These are phyloP conservation scores for Auricularia cornea DNA, from an alignment of 768 basidiomycete species.

Conservation along the genomic window DNA sequence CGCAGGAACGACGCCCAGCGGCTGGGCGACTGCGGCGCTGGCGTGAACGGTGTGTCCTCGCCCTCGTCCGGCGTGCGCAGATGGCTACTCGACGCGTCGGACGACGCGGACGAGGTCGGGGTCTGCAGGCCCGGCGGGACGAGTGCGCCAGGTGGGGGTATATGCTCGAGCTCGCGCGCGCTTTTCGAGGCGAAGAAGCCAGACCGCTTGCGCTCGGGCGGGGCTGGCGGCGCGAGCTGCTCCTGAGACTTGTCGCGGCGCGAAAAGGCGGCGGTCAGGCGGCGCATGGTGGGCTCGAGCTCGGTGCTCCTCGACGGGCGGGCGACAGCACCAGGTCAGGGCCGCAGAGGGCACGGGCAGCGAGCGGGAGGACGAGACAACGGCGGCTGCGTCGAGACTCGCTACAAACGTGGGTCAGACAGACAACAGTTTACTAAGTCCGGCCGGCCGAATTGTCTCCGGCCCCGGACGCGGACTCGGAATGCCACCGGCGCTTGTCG, in stretches of 20 bases:
- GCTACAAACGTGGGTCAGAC: too few relatives aligned
- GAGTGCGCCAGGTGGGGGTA: neutral
- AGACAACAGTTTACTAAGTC: too few relatives aligned
- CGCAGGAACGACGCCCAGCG: conserved; percentile 54
- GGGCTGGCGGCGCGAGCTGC: neutral
- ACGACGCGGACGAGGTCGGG: conserved; percentile 49
- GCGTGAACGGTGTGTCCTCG: conserved; percentile 21
- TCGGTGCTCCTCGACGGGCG: neutral
- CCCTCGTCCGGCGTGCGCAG: conserved; percentile 58
- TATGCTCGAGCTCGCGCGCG: neutral
- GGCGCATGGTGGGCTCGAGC: neutral
- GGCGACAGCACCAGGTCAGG: too few relatives aligned
- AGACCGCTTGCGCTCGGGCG: neutral
- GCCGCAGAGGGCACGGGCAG: too few relatives aligned
- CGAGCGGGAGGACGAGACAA: too few relatives aligned
- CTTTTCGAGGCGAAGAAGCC: neutral
- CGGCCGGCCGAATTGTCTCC: too few relatives aligned
- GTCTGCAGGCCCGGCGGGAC: conserved; percentile 11
- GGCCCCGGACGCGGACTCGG: too few relatives aligned
- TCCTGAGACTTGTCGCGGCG: conserved; percentile 1
- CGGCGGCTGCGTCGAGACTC: too few relatives aligned
- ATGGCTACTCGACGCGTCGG: conserved; percentile 39
- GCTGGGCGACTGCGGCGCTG: conserved; percentile 32
- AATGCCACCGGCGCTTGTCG: too few relatives aligned
- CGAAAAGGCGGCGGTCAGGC: neutral